These are phyloP conservation scores for Candida coleopterorum DNA, from an alignment of 805 yeast species.

Conservation along the genomic window DNA sequence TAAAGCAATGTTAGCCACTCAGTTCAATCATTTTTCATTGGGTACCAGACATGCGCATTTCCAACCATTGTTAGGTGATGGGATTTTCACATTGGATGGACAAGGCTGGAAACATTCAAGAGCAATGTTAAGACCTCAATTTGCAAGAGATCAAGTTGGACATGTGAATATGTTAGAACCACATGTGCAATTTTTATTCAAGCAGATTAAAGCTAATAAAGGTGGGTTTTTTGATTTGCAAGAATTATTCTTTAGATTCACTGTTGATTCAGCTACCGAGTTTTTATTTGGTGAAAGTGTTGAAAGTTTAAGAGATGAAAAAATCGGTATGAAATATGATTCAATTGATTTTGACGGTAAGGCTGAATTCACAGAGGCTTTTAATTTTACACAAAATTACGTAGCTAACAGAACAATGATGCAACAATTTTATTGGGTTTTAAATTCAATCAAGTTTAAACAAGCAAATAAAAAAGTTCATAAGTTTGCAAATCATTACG, in stretches of 20 bases:
- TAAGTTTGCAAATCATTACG: slow-evolving; percentile 24
- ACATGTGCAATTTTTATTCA: slow-evolving; percentile 31
- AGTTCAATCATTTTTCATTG: slow-evolving; percentile 35
- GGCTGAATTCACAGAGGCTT: slow-evolving; percentile 29
- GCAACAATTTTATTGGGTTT: slow-evolving; percentile 23
- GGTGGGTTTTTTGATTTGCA: slow-evolving; percentile 34
- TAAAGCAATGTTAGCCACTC: slow-evolving; percentile 40
- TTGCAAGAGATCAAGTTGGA: slow-evolving; percentile 39
- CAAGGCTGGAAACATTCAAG: slow-evolving; percentile 41
- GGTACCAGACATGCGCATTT: slow-evolving; percentile 36
- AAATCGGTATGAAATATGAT: slow-evolving; percentile 14
- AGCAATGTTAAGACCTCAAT: slow-evolving; percentile 43
- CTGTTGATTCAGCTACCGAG: slow-evolving; percentile 39
- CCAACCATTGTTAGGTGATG: slow-evolving; percentile 37
- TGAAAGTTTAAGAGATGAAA: slow-evolving; percentile 25
- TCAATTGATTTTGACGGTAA: slow-evolving; percentile 25
- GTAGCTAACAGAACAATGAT: slow-evolving; percentile 24
- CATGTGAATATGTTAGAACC: slow-evolving; percentile 37
- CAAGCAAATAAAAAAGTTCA: slow-evolving; percentile 22
- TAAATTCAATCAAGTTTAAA: slow-evolving; percentile 20
- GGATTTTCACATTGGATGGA: slow-evolving; percentile 40
- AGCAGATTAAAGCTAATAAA: slow-evolving; percentile 21
- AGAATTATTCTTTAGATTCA: slow-evolving; percentile 33
- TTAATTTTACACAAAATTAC: slow-evolving; percentile 27
- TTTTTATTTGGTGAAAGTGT: slow-evolving; percentile 40